Evolutionary conservation across 2,329 filamentous ascomycete genomes (phyloP), one percentile per base, ranked within the genome.

Genomic region (Waltergamsia citrina): DNA sequence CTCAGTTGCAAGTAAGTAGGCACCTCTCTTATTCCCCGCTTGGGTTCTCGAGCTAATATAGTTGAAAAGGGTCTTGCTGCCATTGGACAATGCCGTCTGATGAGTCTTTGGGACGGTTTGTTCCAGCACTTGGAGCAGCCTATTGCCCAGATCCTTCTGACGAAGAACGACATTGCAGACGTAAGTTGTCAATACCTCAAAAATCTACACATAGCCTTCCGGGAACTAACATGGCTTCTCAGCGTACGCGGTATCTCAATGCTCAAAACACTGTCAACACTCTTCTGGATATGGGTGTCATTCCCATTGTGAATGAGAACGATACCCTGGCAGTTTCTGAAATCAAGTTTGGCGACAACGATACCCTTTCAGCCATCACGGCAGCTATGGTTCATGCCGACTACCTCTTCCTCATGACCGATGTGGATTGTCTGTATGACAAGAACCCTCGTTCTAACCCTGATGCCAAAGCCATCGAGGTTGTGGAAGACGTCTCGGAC

Each of bases 261-360:
- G 92, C 92, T 1, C 87, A 95, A 60, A 95, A 94, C 52, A 96
- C 92, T 0, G 85, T 98, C 54, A 74, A 78, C 34, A 86, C 94
- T 57, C 71, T 96, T 30, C 65, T 98, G 14, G 80, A 88, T 49
- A 92, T 95, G 81, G 88, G 88, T 3, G 90, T 96, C 18, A 93
- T 98, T 42, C 92, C 92, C 8, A 95, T 98, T 48, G 92, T 98
- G 43, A 98, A 98, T 51, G 92, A 98, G 62, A 98, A 98, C 58
- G 92, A 98, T 57, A 98, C 92, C 3, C 65, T 98, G 35, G 86
- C 88, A 17, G 92, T 98, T 43, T 85, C 90, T 29, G 92, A 98
- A 71, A 98, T 98, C 63, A 96, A 96, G 67, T 98, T 98, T 53
- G 92, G 92, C 45, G 92, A 98, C 67, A 98, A 98, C 49, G 92